Conservation (phyloP, 805 yeast species). For the Pichia occidentalis region DNA sequence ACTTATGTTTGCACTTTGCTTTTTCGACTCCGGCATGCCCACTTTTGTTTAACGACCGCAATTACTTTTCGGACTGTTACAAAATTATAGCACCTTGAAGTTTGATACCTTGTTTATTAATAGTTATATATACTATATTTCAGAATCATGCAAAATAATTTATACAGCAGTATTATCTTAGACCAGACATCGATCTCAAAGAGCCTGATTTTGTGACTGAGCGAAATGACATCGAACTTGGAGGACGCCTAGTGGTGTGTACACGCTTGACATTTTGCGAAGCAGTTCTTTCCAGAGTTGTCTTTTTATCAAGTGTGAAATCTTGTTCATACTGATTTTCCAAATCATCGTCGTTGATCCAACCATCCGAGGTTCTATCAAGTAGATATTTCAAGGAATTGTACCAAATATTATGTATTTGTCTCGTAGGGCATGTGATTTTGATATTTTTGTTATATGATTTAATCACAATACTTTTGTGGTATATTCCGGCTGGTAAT, state of each 20-base stretch:
- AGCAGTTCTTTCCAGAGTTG: conserved; percentile 25
- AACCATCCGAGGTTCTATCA: conserved; percentile 55
- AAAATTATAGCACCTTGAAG: too few species aligned
- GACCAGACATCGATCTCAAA: conserved; percentile 9
- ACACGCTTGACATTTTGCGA: conserved; percentile 25
- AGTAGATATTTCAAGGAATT: conserved; percentile 73
- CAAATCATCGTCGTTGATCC: conserved; percentile 41
- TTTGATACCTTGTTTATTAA: too few species aligned
- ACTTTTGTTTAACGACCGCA: too few species aligned
- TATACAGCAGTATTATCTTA: too few species aligned
- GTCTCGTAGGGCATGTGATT: conserved; percentile 81
- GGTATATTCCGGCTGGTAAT: conserved; percentile 80
- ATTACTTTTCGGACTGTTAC: too few species aligned
- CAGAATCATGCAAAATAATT: too few species aligned
- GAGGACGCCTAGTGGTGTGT: conserved; percentile 20
- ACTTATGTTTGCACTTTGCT: too few species aligned
- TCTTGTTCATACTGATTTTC: conserved; percentile 31
- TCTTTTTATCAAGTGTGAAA: conserved; percentile 24
- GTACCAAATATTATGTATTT: conserved; percentile 87
- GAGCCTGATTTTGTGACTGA: conserved; percentile 12
- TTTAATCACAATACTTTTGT: conserved; percentile 72
- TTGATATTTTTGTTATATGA: conserved; percentile 58
- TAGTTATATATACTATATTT: too few species aligned
- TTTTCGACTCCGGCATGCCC: too few species aligned
- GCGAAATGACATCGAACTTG: conserved; percentile 2